Base-by-base conservation (phyloP, 805 yeast species). In the Metschnikowia shivogae region DNA sequence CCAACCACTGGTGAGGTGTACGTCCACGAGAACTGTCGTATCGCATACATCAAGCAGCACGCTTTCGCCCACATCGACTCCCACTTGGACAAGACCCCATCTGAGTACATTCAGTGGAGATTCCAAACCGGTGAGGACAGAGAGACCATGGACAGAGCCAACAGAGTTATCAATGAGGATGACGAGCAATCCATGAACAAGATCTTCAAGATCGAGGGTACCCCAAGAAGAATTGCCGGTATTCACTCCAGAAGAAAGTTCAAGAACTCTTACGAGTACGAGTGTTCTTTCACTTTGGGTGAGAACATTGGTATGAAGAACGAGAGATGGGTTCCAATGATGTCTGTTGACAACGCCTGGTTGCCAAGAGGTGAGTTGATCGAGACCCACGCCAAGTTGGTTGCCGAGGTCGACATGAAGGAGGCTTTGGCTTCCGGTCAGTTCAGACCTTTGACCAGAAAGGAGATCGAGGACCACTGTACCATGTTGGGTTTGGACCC, bases 41-140 rank as follows among this genome's bases (percentile, higher is more conserved):
- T 93, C 67, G 99, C 98, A 68, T 93, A 93, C 93, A 90, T 93
- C 67, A 93, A 93, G 81, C 99, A 93, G 81, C 99, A 95, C 76
- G 99, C 99, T 74, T 93, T 93, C 71, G 98, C 98, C 58, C 99
- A 93, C 77, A 92, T 93, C 68, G 99, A 95, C 77, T 82, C 86
- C 71, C 99, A 93, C 73, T 82, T 92, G 74, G 99, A 93, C 84
- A 88, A 86, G 84, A 93, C 99, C 68, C 99, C 99, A 70, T 89
- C 97, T 67, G 99, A 93, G 82, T 93, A 93, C 81, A 93, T 93
- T 65, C 99, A 93, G 81, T 93, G 99, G 99, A 93, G 99, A 86
- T 93, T 92, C 97, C 99, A 93, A 82, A 93, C 99, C 71, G 99
- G 99, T 90, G 99, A 93, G 82, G 99, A 93, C 78, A 89, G 99